Conservation (phyloP, 371 early-diverging fungal genomes). For the Mucor racemosus region DNA sequence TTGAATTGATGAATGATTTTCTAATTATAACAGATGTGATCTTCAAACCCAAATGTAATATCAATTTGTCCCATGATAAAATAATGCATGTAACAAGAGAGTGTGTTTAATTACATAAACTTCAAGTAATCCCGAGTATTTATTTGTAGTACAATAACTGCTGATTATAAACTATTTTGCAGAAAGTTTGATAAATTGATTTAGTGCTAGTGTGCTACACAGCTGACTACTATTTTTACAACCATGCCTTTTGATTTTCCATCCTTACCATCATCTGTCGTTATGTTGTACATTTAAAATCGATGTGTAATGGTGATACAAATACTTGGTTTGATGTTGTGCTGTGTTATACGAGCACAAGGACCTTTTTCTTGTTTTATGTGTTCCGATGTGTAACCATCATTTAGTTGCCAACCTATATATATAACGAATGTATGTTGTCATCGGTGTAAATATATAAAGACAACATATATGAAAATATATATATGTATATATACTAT, state of each 20-base stretch:
- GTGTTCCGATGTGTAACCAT: neutral
- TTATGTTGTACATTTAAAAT: neutral
- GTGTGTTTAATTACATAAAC: neutral
- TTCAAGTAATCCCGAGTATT: neutral
- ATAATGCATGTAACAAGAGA: neutral
- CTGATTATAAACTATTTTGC: neutral
- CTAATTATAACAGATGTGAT: neutral
- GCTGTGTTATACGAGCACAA: neutral
- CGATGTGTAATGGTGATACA: neutral
- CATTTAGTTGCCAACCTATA: neutral
- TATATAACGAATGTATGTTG: neutral
- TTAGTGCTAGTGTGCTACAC: neutral
- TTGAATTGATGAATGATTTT: too few species aligned
- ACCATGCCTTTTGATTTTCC: neutral
- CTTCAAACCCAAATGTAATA: neutral
- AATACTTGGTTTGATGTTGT: neutral
- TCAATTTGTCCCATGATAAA: neutral
- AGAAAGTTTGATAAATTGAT: neutral
- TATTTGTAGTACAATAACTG: neutral
- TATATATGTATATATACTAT: too few species aligned
- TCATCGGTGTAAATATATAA: neutral
- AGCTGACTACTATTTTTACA: neutral
- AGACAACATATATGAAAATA: neutral
- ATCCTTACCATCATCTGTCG: neutral
- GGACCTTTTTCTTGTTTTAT: neutral